Evolutionary conservation across 768 basidiomycete genomes (phyloP).

Genomic region (Fistulinella prunicolor): DNA sequence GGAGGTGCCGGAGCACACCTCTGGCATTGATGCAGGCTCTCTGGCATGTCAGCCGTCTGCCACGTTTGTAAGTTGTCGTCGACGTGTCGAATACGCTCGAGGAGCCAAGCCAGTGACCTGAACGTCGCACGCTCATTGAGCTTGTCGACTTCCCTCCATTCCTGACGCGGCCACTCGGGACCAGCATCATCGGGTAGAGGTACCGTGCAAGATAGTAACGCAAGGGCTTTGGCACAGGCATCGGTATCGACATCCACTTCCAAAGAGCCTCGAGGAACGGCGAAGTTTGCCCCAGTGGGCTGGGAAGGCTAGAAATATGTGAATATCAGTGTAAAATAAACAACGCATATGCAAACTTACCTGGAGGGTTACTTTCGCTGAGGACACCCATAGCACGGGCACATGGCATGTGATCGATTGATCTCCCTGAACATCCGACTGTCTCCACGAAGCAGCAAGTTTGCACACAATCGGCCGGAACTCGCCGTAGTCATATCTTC

Average conservation of each 20-base stretch:
- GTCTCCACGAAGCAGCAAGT: slow-evolving; percentile 77
- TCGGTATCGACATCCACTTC: slow-evolving; percentile 52
- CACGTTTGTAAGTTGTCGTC: slow-evolving; percentile 64
- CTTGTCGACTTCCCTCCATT: slow-evolving; percentile 82
- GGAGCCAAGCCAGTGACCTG: slow-evolving; percentile 79
- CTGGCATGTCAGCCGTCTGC: slow-evolving; percentile 52
- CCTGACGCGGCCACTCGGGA: slow-evolving; percentile 70
- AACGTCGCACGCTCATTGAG: slow-evolving; percentile 82
- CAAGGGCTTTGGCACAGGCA: slow-evolving; percentile 72
- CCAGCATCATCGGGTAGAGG: slow-evolving; percentile 69
- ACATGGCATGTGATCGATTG: slow-evolving; percentile 56
- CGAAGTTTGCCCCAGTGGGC: slow-evolving; percentile 56
- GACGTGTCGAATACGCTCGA: slow-evolving; percentile 78
- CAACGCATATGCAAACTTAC: slow-evolving; percentile 37
- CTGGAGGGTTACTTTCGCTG: slow-evolving; percentile 47
- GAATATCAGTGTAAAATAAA: neutral
- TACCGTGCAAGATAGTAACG: slow-evolving; percentile 74
- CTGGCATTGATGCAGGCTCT: slow-evolving; percentile 56
- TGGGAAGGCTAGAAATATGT: slow-evolving; percentile 40
- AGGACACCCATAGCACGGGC: slow-evolving; percentile 62
- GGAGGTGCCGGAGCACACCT: slow-evolving; percentile 83
- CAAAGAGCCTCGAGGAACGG: slow-evolving; percentile 55
- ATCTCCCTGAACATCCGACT: slow-evolving; percentile 48
- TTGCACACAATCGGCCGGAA: slow-evolving; percentile 73
- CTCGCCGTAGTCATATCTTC: slow-evolving; percentile 80